These are phyloP conservation scores for Monosporascus sp. DNA, from an alignment of 2,329 filamentous ascomycete species.

Conservation along the genomic window DNA sequence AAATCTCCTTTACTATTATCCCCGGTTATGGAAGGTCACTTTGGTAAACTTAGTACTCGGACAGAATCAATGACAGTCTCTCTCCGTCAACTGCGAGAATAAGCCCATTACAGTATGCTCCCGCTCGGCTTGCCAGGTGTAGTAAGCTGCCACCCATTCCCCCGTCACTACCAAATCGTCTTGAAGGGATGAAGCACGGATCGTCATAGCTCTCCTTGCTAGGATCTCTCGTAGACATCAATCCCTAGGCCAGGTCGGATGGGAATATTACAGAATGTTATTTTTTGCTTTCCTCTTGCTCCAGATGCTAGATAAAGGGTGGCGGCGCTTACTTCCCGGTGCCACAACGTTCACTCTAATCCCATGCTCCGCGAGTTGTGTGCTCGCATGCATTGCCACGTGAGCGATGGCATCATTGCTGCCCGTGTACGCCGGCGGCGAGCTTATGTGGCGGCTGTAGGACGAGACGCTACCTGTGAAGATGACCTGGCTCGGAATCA, in stretches of 20 bases:
- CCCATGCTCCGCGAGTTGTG: conserved; percentile 15
- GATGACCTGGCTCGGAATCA: conserved; percentile 25
- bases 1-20: too few species aligned
- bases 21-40: too few species aligned
- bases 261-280: conserved; percentile 19
- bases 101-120: conserved; percentile 23
- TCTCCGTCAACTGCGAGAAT: conserved; percentile 24
- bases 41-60: conserved; percentile 15
- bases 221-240: conserved; percentile 17
- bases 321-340: conserved; percentile 20
- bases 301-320: background rate
- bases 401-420: conserved; percentile 24
- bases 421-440: conserved; percentile 15
- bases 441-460: conserved; percentile 13
- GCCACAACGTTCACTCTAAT: conserved; percentile 25
- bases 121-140: conserved; percentile 23
- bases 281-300: background rate
- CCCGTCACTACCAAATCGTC: conserved; percentile 22
- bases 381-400: conserved; percentile 22
- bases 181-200: conserved; percentile 17
- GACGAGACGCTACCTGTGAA: conserved; percentile 20
- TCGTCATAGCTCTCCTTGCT: conserved; percentile 14
- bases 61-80: conserved; percentile 16
- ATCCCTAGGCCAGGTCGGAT: conserved; percentile 13
- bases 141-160: conserved; percentile 24